phyloP scores from a whole-genome alignment of 176 grass and related monocot species.

The Musa acuminata region DNA sequence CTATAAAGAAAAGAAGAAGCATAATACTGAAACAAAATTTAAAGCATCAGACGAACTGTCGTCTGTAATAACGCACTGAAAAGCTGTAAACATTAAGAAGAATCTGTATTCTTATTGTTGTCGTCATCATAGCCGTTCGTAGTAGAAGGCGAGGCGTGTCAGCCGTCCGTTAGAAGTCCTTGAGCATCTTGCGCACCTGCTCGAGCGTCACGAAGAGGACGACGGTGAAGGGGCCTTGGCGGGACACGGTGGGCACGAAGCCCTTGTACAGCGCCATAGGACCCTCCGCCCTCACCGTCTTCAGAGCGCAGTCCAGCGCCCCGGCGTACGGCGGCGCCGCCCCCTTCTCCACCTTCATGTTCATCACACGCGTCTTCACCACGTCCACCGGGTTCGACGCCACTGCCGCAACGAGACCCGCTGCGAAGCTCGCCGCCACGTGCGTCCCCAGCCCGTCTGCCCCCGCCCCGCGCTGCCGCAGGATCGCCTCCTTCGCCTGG shows the following conservation, averaged over 20 bases:
- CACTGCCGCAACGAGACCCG: slow-evolving; percentile 10
- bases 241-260: slow-evolving; percentile 85
- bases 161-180: slow-evolving; percentile 36
- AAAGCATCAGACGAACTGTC: too few relatives aligned
- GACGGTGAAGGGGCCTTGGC: slow-evolving; percentile 91
- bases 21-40: too few relatives aligned
- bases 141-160: background rate
- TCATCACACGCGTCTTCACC: slow-evolving; percentile 25
- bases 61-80: too few relatives aligned
- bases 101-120: background rate
- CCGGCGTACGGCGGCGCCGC: slow-evolving; percentile 13
- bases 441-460: slow-evolving; percentile 17
- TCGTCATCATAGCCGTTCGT: background rate
- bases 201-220: slow-evolving; percentile 96
- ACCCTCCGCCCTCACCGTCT: slow-evolving; percentile 18
- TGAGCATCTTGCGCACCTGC: slow-evolving; percentile 93
- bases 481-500: slow-evolving; percentile 19
- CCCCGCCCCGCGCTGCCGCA: background rate
- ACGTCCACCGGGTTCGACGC: slow-evolving; percentile 25
- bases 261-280: slow-evolving; percentile 34
- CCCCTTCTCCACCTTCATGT: slow-evolving; percentile 22
- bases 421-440: slow-evolving; percentile 18
- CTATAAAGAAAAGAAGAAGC: too few relatives aligned
- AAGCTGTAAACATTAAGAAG: too few relatives aligned
- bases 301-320: slow-evolving; percentile 15